Base-by-base conservation (phyloP, 306 rosid species). In the Carpinus fangiana region DNA sequence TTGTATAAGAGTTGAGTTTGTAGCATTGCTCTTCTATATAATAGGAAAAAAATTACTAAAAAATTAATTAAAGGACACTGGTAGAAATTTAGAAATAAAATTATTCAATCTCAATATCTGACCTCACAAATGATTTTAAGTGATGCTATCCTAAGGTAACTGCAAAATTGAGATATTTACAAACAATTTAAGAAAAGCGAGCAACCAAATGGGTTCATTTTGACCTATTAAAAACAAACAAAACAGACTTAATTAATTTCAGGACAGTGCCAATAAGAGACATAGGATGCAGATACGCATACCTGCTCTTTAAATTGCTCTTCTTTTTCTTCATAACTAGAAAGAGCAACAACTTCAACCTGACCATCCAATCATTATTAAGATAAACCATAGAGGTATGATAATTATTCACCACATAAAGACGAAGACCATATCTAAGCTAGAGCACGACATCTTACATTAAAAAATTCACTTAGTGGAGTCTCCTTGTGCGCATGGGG, bases 281-380 rank as follows among this genome's bases (percentile, higher is more conserved):
- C 54, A 79, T 34, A 48, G 52, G 51, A 70, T 20, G 69, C 62
- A 82, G 38, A 53, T 34, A 17, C 70, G 68, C 70, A 79, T 82
- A 96, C 99, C 99, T 96, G 97, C 88, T 93, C 98, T 80, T 53
- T 88, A 75, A 96, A 96, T 82, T 86, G 96, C 83, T 96, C 98
- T 85, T 96, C 99, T 87, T 96, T 96, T 86, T 96, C 99, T 88
- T 96, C 99, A 83, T 38, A 96, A 90, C 97, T 96, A 82, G 98
- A 90, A 72, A 96, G 96, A 72, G 99, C 99, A 73, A 90, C 96
- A 79, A 96, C 99, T 87, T 93, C 97, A 76, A 96, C 98, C 99
- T 96, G 90, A 36, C 38, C 81, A 88, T 82, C 78, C 71, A 61
- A 76, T 81, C 73, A 77, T 75, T 87, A 87, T 70, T 38, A 81